These are phyloP conservation scores for Magnolia sinica DNA, from an alignment of 164 flowering plant genomes.

Conservation along the genomic window DNA sequence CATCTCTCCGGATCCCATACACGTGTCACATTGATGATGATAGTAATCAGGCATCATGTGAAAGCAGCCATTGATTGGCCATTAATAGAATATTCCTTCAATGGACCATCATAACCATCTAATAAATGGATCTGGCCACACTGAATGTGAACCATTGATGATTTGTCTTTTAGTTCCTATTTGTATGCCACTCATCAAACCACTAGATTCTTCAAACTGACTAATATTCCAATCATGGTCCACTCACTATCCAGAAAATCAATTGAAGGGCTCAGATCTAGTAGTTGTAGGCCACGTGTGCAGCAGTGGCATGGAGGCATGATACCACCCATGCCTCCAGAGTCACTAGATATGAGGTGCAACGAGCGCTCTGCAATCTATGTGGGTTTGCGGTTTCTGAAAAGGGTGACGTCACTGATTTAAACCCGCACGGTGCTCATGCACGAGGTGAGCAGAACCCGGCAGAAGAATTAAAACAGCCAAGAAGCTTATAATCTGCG, in stretches of 20 bases:
- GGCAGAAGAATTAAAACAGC: slow-evolving; percentile 1
- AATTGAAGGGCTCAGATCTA: background rate
- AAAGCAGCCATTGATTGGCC: background rate
- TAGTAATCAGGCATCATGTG: background rate
- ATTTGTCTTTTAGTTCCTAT: too few species aligned
- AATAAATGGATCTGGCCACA: too few species aligned
- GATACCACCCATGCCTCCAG: background rate
- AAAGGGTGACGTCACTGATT: slow-evolving; percentile 3
- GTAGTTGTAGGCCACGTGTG: background rate
- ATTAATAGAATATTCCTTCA: too few species aligned
- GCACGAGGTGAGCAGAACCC: slow-evolving; percentile 6
- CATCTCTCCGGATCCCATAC: background rate
- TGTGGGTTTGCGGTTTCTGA: slow-evolving; percentile 6
- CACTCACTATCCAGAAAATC: background rate
- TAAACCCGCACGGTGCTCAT: slow-evolving; percentile 8
- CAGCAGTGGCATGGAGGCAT: background rate
- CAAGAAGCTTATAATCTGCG: background rate
- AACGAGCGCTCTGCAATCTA: background rate
- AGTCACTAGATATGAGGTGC: background rate
- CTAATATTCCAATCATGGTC: background rate
- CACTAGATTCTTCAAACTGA: background rate
- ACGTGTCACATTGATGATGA: background rate
- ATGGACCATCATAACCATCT: too few species aligned
- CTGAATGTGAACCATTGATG: too few species aligned
- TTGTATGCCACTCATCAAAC: background rate